A percentile compares a stretch with the other conserved stretches of the same genome.
Conservation (phyloP, 2,329 filamentous ascomycete species). For the Bisporella sp. region DNA sequence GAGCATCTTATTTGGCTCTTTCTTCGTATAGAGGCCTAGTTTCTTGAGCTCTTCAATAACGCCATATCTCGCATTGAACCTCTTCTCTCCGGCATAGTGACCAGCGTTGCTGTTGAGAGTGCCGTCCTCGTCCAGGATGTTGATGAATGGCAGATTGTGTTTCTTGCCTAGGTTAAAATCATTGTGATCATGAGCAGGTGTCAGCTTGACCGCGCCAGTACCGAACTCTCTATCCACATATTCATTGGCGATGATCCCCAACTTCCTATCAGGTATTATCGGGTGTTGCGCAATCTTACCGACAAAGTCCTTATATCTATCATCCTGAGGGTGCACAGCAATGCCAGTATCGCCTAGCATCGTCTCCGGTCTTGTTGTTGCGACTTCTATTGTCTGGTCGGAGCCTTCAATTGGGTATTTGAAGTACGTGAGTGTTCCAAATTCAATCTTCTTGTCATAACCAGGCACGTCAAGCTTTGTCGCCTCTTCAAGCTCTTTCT, state of each 20-base stretch:
- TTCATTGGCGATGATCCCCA: slow-evolving; percentile 81
- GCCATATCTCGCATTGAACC: slow-evolving; percentile 85
- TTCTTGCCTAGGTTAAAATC: slow-evolving; percentile 82
- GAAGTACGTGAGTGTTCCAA: slow-evolving; percentile 86
- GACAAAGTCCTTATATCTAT: slow-evolving; percentile 79
- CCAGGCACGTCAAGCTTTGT: slow-evolving; percentile 90
- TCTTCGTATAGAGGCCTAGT: slow-evolving; percentile 82
- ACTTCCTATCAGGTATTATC: slow-evolving; percentile 68
- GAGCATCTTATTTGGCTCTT: slow-evolving; percentile 92
- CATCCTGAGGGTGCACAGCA: slow-evolving; percentile 82
- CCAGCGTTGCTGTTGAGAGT: slow-evolving; percentile 81
- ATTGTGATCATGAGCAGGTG: slow-evolving; percentile 90
- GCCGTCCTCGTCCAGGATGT: slow-evolving; percentile 88
- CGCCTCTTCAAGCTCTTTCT: slow-evolving; percentile 79
- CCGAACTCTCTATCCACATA: slow-evolving; percentile 92
- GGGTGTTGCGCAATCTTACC: slow-evolving; percentile 84
- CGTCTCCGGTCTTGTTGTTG: slow-evolving; percentile 88
- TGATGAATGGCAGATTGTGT: slow-evolving; percentile 85
- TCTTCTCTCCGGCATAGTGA: slow-evolving; percentile 75
- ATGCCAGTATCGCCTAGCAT: slow-evolving; percentile 94
- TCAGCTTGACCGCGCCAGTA: slow-evolving; percentile 95
- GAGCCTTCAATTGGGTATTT: slow-evolving; percentile 81
- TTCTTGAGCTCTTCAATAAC: slow-evolving; percentile 81
- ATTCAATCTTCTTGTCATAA: slow-evolving; percentile 94
- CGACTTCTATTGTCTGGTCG: slow-evolving; percentile 79